Percentiles rank a stretch among this genome's conserved stretches.
phyloP scores from a whole-genome alignment of 2,329 filamentous ascomycete genomes.

The Paecilomyces sp. region DNA sequence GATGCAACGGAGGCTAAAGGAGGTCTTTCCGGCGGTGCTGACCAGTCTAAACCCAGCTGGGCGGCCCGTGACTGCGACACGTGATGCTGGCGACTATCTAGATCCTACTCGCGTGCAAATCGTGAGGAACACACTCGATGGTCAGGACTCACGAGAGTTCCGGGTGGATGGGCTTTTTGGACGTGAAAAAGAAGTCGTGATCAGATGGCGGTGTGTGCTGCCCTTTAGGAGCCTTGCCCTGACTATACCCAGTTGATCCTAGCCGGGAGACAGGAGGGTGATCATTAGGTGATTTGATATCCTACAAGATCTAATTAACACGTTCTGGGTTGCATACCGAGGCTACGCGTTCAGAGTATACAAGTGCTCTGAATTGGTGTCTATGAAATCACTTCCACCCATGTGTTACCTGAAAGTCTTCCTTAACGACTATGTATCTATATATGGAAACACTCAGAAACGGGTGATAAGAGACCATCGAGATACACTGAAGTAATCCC shows the following conservation, averaged over 20 bases:
- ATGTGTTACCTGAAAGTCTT: no score
- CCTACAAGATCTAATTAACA: background rate
- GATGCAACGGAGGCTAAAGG: constrained; percentile 4
- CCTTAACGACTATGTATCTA: background rate
- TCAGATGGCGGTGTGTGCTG: background rate
- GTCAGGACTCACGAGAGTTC: background rate
- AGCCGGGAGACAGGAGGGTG: background rate
- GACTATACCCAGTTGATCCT: background rate
- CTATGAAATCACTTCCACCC: no score
- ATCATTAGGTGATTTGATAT: background rate
- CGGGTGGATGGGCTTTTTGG: background rate
- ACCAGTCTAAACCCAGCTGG: background rate
- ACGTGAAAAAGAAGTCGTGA: background rate
- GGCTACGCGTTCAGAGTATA: background rate
- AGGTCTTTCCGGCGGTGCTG: background rate
- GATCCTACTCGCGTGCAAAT: background rate
- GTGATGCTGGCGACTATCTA: background rate
- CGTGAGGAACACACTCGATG: background rate
- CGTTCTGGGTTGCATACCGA: background rate
- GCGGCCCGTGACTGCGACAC: background rate
- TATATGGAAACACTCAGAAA: background rate
- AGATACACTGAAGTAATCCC: no score
- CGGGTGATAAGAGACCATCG: no score
- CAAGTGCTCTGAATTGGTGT: no score
- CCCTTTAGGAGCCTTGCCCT: background rate